Conservation (phyloP, 768 basidiomycete genomes). For the Tulasnella sp. region DNA sequence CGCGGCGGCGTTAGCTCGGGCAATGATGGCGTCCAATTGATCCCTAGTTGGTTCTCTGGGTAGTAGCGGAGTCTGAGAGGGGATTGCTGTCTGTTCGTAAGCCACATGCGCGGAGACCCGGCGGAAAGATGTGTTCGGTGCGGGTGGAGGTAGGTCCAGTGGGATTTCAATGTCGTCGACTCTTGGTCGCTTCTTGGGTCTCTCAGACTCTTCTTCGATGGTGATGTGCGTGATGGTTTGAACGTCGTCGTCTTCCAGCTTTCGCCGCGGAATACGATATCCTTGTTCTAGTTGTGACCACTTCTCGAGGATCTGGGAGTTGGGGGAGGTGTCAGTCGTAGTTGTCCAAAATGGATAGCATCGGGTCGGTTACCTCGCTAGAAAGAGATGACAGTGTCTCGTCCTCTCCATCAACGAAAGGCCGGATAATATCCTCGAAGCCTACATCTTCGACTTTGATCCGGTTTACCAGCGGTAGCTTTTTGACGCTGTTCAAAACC, state of each 20-base stretch:
- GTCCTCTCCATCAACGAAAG: constrained; percentile 47
- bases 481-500: constrained; percentile 33
- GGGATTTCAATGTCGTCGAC: constrained; percentile 25
- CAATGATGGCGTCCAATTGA: constrained; percentile 34
- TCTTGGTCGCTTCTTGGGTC: constrained; percentile 18
- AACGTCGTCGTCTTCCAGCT: constrained; percentile 22
- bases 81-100: not conserved
- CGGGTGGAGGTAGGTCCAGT: constrained; percentile 13
- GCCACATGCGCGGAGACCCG: not conserved
- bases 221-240: constrained; percentile 29
- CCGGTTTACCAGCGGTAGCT: constrained; percentile 73
- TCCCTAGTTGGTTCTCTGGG: constrained; percentile 22
- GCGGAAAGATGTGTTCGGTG: not conserved
- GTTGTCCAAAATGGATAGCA: not conserved
- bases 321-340: not conserved
- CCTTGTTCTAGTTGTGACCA: constrained; percentile 74
- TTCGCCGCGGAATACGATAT: constrained; percentile 79
- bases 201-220: constrained; percentile 22
- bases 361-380: constrained; percentile 43
- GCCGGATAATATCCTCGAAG: constrained; percentile 56
- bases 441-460: constrained; percentile 89
- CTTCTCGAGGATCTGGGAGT: constrained; percentile 56
- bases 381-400: constrained; percentile 51
- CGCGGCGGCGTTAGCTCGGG: constrained; percentile 30
- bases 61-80: constrained; percentile 10